A percentile compares a stretch with the other conserved stretches of the same genome.
Evolutionary conservation across 768 basidiomycete species (phyloP).

Genomic region (Boletus rex-veris): DNA sequence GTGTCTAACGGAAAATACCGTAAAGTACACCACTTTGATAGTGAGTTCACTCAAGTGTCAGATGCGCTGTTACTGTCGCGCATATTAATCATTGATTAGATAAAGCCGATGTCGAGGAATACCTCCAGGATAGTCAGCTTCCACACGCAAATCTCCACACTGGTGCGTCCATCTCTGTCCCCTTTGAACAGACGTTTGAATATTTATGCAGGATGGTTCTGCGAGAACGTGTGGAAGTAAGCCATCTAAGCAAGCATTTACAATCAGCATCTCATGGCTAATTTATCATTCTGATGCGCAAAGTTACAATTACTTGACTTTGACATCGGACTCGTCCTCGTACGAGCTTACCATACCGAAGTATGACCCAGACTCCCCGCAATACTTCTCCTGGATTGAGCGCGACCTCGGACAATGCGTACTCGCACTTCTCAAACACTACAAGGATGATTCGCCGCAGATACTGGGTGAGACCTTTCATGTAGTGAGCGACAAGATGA

Average conservation of each 20-base stretch:
- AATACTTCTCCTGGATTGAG: slow-evolving; percentile 24
- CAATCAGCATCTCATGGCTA: background rate
- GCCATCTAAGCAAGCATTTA: background rate
- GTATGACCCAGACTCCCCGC: slow-evolving; percentile 14
- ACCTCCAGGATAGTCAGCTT: slow-evolving; percentile 14
- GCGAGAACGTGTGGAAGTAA: slow-evolving; percentile 23
- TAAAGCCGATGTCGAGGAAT: slow-evolving; percentile 25
- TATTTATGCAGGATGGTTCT: slow-evolving; percentile 22
- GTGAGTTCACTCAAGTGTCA: slow-evolving; percentile 4
- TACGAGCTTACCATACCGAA: slow-evolving; percentile 20
- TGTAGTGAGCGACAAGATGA: slow-evolving; percentile 22
- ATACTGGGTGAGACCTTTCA: slow-evolving; percentile 25
- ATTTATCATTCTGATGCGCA: background rate
- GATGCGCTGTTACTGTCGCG: background rate
- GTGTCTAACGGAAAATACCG: slow-evolving; percentile 22
- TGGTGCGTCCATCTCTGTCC: slow-evolving; percentile 8
- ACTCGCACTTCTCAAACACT: slow-evolving; percentile 24
- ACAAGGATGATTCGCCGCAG: slow-evolving; percentile 13
- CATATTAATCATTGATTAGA: slow-evolving; percentile 8
- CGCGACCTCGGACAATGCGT: slow-evolving; percentile 23
- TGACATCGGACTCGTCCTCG: slow-evolving; percentile 7
- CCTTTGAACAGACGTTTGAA: background rate
- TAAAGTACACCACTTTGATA: slow-evolving; percentile 25
- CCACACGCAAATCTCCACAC: slow-evolving; percentile 19
- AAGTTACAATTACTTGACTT: background rate